These are phyloP conservation scores for Castanopsis chinensis DNA, from an alignment of 306 rosid genomes.

Conservation along the genomic window DNA sequence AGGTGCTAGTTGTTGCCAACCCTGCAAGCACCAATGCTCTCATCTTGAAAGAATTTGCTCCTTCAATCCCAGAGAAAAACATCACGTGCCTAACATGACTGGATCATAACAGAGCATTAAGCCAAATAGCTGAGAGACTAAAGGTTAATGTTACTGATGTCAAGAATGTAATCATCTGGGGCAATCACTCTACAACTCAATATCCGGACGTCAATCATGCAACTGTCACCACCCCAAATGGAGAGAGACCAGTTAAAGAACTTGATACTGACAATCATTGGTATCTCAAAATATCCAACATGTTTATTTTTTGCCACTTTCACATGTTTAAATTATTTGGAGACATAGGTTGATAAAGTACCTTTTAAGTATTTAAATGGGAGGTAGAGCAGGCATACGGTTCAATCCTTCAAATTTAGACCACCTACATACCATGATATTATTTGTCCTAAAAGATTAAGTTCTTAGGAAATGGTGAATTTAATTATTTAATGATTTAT, in stretches of 20 bases:
- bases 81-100: constrained; percentile 81
- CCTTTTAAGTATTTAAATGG: too few relatives aligned
- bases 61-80: constrained; percentile 77
- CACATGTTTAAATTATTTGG: background rate
- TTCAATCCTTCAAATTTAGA: too few relatives aligned
- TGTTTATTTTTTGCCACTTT: background rate
- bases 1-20: constrained; percentile 92
- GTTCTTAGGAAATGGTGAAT: too few relatives aligned
- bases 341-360: background rate
- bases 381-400: too few relatives aligned
- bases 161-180: constrained; percentile 75
- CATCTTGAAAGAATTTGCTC: constrained; percentile 81
- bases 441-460: too few relatives aligned
- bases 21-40: constrained; percentile 95
- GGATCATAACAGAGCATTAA: constrained; percentile 90
- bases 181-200: too few relatives aligned
- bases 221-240: constrained; percentile 26
- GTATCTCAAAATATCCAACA: constrained; percentile 29
- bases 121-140: constrained; percentile 80
- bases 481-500: background rate
- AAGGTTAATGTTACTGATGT: constrained; percentile 67
- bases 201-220: constrained; percentile 93
- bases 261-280: constrained; percentile 57
- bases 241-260: constrained; percentile 48
- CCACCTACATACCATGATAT: too few relatives aligned